phyloP scores from a whole-genome alignment of 2,329 filamentous ascomycete species.

The Hymenoscyphus occultus region DNA sequence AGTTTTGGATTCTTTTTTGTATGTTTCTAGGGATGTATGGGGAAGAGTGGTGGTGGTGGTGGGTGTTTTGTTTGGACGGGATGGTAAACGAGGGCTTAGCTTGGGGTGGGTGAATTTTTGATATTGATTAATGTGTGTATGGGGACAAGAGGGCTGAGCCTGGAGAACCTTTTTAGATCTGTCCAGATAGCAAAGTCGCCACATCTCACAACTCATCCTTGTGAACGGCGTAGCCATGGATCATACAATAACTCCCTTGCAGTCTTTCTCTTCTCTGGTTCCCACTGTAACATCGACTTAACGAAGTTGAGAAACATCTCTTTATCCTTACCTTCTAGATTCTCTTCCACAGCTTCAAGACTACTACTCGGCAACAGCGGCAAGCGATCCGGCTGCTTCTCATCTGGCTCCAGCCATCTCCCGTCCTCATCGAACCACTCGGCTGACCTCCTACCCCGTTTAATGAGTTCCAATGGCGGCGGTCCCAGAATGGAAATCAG shows the following conservation, averaged over 20 bases:
- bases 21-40: too few relatives aligned
- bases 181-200: neutral
- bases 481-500: slow-evolving; percentile 25
- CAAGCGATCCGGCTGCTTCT: slow-evolving; percentile 19
- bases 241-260: slow-evolving; percentile 20
- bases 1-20: too few relatives aligned
- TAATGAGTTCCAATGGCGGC: slow-evolving; percentile 18
- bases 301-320: slow-evolving; percentile 21
- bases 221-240: slow-evolving; percentile 19
- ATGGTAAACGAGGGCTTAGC: too few relatives aligned
- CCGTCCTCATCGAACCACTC: slow-evolving; percentile 21
- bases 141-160: too few relatives aligned
- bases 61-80: too few relatives aligned
- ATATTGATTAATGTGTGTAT: too few relatives aligned
- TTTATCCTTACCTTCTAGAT: slow-evolving; percentile 20
- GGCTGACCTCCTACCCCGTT: slow-evolving; percentile 14
- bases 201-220: slow-evolving; percentile 11
- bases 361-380: slow-evolving; percentile 20
- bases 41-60: too few relatives aligned
- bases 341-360: slow-evolving; percentile 20
- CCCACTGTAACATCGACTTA: slow-evolving; percentile 22
- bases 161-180: too few relatives aligned
- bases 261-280: slow-evolving; percentile 23
- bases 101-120: too few relatives aligned
- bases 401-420: slow-evolving; percentile 20